Evolutionary conservation across 83 land plant species (phyloP).

Genomic region (Isoetes engelmannii): DNA sequence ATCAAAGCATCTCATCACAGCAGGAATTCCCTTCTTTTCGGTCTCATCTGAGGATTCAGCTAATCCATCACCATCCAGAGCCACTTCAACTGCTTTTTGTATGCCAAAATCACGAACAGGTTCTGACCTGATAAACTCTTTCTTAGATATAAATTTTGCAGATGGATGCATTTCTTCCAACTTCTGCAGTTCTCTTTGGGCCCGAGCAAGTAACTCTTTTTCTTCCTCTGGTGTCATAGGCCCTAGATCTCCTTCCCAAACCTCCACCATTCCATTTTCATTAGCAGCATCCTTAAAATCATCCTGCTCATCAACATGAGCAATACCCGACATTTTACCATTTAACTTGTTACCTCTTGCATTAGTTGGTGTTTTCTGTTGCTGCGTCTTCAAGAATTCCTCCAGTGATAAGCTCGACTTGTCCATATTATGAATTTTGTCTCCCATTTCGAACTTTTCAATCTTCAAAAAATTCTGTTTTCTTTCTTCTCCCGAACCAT

Average conservation of each 20-base stretch:
- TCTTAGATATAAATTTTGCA: neutral
- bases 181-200: neutral
- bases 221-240: slow-evolving; percentile 11
- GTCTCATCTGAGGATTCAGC: neutral
- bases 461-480: neutral
- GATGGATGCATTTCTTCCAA: neutral
- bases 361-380: neutral
- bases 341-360: neutral
- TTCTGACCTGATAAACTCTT: neutral
- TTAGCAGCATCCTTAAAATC: neutral
- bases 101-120: neutral
- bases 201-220: neutral
- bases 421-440: neutral
- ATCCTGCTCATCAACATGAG: neutral
- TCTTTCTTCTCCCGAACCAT: neutral
- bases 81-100: neutral
- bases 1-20: slow-evolving; percentile 93
- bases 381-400: neutral
- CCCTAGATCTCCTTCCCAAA: slow-evolving; percentile 9
- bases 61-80: neutral
- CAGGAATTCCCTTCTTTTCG: slow-evolving; percentile 60
- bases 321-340: neutral
- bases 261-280: too few relatives aligned
- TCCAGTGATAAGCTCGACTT: too few relatives aligned
- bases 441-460: neutral